Evolutionary conservation across 2,329 filamentous ascomycete species (phyloP), one percentile per base, ranked within the genome.

Genomic region (Gaeumannomyces sp.): DNA sequence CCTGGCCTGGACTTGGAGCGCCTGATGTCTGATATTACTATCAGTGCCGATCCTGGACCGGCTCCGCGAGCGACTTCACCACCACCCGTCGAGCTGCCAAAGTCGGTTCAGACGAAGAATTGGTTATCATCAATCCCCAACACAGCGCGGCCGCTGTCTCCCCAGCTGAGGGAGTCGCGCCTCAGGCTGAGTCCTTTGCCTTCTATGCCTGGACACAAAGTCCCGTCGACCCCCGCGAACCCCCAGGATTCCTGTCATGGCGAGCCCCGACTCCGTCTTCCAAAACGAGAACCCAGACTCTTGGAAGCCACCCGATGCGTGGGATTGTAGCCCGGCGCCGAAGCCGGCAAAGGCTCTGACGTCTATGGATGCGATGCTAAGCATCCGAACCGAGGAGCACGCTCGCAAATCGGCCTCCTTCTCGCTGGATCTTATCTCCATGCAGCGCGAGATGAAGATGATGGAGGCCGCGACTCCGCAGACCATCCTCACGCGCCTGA

Each of bases 391-490:
- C 4, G 66, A 69, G 1, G 67, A 70, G 3, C 38, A 66, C 1
- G 58, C 61, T 28, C 53, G 33, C 62, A 45, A 65, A 38, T 59
- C 62, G 7, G 27, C 28, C 31, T 70, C 69, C 27, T 66, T 74
- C 59, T 73, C 71, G 13, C 70, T 75, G n/a, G 72, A 74, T 60
- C 69, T 79, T 35, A 67, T 70, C 7, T 72, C 72, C 11, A 76
- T 87, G 65, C 82, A 85, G 71, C 78, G 80, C 11, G 83, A 85
- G 68, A 80, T 86, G 61, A 75, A 78, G 45, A 78, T 81, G 62
- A 86, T 88, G 83, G 80, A 82, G 13, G 78, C 77, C 4, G 82
- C 84, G 7, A 80, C 79, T 33, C 75, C 80, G 0, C 79, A 81
- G 61, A 76, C 82, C 35, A 79, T 87, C 59, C 75, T 89, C 5